phyloP scores from a whole-genome alignment of 805 yeast species.

The Saccharomycopsis sp. region DNA sequence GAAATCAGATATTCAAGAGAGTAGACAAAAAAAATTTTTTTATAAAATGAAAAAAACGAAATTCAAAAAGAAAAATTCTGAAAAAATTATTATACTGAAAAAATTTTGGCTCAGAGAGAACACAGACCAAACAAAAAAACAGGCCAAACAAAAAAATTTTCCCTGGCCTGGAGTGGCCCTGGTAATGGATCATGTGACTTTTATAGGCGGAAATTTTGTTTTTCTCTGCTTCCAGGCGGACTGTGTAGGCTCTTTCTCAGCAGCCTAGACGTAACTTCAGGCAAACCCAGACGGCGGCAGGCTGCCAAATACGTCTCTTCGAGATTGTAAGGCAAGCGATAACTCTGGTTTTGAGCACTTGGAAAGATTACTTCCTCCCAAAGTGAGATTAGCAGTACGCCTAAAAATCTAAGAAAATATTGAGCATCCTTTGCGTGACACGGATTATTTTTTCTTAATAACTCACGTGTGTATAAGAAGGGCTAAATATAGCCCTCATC shows the following conservation, averaged over 20 bases:
- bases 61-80: not conserved
- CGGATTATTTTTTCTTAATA: not conserved
- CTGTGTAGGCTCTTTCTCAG: not conserved
- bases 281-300: no score
- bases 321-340: not conserved
- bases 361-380: not conserved
- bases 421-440: not conserved
- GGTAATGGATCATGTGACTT: not conserved
- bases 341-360: not conserved
- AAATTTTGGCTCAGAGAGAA: not conserved
- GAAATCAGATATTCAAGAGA: not conserved
- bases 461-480: not conserved
- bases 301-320: no score
- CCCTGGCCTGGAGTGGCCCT: not conserved
- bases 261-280: no score
- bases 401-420: no score
- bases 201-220: not conserved
- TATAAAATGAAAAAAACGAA: not conserved
- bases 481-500: not conserved
- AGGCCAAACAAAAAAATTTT: not conserved
- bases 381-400: not conserved
- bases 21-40: not conserved
- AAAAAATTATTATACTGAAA: not conserved
- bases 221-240: not conserved
- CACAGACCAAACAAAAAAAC: not conserved